phyloP scores from a whole-genome alignment of 2,329 filamentous ascomycete species.

The Colletotrichum higginsianum region DNA sequence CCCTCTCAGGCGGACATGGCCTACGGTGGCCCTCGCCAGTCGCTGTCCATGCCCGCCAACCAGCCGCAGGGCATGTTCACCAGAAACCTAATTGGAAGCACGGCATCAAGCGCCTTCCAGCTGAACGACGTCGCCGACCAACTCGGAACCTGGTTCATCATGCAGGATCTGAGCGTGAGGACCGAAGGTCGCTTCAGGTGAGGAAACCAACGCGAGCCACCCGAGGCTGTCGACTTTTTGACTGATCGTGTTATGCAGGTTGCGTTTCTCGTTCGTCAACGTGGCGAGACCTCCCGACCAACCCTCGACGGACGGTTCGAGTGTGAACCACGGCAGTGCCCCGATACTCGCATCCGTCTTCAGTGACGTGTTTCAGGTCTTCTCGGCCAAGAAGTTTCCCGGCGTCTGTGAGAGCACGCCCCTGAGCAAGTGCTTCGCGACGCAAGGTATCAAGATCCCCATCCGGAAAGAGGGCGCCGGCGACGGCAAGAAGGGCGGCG shows the following conservation, averaged over 20 bases:
- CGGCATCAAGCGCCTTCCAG: slow-evolving; percentile 89
- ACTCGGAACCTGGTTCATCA: slow-evolving; percentile 94
- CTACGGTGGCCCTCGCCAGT: slow-evolving; percentile 46
- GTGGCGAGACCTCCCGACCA: slow-evolving; percentile 62
- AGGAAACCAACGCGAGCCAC: slow-evolving; percentile 38
- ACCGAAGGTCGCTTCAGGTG: slow-evolving; percentile 94
- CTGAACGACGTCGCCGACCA: slow-evolving; percentile 84
- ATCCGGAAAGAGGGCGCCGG: slow-evolving; percentile 83
- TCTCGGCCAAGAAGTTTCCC: slow-evolving; percentile 97
- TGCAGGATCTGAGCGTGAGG: slow-evolving; percentile 94
- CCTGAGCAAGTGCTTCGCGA: slow-evolving; percentile 92
- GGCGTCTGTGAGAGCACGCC: slow-evolving; percentile 95
- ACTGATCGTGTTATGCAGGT: slow-evolving; percentile 53
- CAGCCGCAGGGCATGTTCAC: slow-evolving; percentile 90
- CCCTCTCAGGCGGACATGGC: slow-evolving; percentile 48
- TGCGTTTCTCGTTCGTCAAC: slow-evolving; percentile 85
- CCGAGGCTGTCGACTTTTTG: background rate
- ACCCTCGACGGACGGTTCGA: slow-evolving; percentile 52
- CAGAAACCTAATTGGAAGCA: slow-evolving; percentile 91
- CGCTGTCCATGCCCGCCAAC: slow-evolving; percentile 56
- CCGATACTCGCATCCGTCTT: slow-evolving; percentile 89
- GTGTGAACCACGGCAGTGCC: slow-evolving; percentile 81
- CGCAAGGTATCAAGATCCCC: slow-evolving; percentile 96
- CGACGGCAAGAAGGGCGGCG: slow-evolving; percentile 65
- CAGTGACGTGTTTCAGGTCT: slow-evolving; percentile 92